Evolutionary conservation across 2,329 filamentous ascomycete species (phyloP).

Genomic region (Phoma sp.): DNA sequence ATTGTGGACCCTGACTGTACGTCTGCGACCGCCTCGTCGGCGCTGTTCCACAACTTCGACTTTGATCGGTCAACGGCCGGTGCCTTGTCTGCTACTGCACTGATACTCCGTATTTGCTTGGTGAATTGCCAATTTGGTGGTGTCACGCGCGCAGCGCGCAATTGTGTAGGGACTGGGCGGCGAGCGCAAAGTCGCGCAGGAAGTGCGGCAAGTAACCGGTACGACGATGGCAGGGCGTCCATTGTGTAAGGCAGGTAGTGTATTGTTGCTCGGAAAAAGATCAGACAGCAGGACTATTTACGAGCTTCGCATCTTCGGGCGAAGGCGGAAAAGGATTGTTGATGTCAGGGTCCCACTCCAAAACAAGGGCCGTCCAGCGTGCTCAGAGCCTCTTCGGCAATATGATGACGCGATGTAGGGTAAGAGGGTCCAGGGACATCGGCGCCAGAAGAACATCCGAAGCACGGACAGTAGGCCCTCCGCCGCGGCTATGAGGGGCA

Average conservation of each 20-base stretch:
- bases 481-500: constrained; percentile 13
- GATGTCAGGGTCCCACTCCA: constrained; percentile 16
- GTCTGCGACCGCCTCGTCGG: constrained; percentile 47
- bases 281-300: constrained; percentile 10
- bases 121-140: constrained; percentile 30
- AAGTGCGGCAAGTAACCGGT: constrained; percentile 36
- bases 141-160: constrained; percentile 26
- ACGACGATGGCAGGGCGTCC: constrained; percentile 37
- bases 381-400: constrained; percentile 7
- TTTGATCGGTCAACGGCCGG: constrained; percentile 43
- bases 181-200: constrained; percentile 36
- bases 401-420: constrained; percentile 10
- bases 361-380: constrained; percentile 11
- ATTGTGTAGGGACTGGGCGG: constrained; percentile 36
- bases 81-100: constrained; percentile 27
- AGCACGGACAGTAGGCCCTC: constrained; percentile 1
- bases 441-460: constrained; percentile 15
- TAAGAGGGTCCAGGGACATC: constrained; percentile 7
- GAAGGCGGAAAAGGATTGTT: constrained; percentile 3
- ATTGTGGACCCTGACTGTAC: constrained; percentile 45
- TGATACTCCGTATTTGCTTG: constrained; percentile 33
- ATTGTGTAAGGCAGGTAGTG: constrained; percentile 24
- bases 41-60: constrained; percentile 46
- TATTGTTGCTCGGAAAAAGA: constrained; percentile 1
- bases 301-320: constrained; percentile 8